Evolutionary conservation across 495 filamentous ascomycete genomes (phyloP).

Genomic region (Neurospora sp.): DNA sequence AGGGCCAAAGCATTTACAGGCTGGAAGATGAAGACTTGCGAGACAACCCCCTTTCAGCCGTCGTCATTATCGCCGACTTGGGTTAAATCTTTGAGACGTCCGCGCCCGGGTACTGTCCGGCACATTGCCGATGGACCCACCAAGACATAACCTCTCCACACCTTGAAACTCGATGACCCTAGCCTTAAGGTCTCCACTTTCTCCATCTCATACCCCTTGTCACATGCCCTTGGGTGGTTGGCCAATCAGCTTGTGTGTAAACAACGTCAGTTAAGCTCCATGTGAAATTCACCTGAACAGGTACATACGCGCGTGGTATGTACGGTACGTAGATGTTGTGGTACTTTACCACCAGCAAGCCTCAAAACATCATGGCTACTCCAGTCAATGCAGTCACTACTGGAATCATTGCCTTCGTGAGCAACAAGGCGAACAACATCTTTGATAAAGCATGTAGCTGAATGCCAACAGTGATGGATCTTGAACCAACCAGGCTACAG

Average conservation of each 20-base stretch:
- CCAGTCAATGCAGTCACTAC: not conserved
- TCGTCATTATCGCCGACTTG: not conserved
- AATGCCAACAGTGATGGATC: not conserved
- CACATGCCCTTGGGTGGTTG: not conserved
- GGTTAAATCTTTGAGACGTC: not conserved
- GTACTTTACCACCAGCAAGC: not conserved
- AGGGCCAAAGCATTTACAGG: not conserved
- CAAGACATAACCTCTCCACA: not conserved
- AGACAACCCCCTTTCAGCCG: not conserved
- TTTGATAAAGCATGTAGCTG: not conserved
- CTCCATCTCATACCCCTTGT: not conserved
- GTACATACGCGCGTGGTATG: not conserved
- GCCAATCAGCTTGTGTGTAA: not conserved
- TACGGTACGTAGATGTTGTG: not conserved
- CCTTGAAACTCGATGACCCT: not conserved
- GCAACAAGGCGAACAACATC: not conserved
- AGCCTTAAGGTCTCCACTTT: not conserved
- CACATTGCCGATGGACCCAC: not conserved
- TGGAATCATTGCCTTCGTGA: not conserved
- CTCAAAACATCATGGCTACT: not conserved
- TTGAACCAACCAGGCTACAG: not conserved
- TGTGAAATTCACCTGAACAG: not conserved
- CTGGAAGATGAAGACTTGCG: not conserved
- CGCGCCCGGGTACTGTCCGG: not conserved
- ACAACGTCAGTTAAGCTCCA: not conserved